phyloP scores from a whole-genome alignment of 2,329 filamentous ascomycete genomes.

The Aspergillus udagawae region DNA sequence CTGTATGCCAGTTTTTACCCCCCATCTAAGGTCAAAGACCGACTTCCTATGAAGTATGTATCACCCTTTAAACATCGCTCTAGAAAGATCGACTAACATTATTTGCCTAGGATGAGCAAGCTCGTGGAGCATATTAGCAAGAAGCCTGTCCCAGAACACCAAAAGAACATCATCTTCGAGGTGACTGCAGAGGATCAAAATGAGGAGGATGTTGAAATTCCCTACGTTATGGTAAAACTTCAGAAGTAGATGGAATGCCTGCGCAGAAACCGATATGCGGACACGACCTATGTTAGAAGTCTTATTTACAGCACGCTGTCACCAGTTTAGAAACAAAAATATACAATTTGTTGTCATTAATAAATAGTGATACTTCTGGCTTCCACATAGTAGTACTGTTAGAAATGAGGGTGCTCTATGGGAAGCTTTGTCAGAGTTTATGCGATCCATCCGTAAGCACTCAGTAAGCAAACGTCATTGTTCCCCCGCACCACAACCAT shows the following conservation, averaged over 20 bases:
- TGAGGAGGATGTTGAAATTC: constrained; percentile 93
- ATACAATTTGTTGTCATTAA: constrained; percentile 10
- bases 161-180: constrained; percentile 95
- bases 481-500: constrained; percentile 8
- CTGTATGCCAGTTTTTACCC: constrained; percentile 93
- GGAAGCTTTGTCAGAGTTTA: constrained; percentile 28
- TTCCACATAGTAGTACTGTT: neutral
- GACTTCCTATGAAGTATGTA: constrained; percentile 65
- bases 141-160: constrained; percentile 84
- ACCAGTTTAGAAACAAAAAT: neutral
- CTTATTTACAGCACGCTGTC: constrained; percentile 7
- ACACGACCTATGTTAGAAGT: neutral
- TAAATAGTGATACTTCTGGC: neutral
- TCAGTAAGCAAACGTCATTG: constrained; percentile 19
- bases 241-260: constrained; percentile 28
- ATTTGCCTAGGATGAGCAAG: constrained; percentile 67
- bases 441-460: constrained; percentile 17
- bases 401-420: neutral
- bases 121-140: constrained; percentile 86
- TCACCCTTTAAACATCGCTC: neutral
- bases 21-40: constrained; percentile 75
- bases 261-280: neutral
- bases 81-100: constrained; percentile 23
- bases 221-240: constrained; percentile 88
- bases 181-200: constrained; percentile 84